Conservation (phyloP, 73 alveolate genomes). For the Breviolum minutum region DNA sequence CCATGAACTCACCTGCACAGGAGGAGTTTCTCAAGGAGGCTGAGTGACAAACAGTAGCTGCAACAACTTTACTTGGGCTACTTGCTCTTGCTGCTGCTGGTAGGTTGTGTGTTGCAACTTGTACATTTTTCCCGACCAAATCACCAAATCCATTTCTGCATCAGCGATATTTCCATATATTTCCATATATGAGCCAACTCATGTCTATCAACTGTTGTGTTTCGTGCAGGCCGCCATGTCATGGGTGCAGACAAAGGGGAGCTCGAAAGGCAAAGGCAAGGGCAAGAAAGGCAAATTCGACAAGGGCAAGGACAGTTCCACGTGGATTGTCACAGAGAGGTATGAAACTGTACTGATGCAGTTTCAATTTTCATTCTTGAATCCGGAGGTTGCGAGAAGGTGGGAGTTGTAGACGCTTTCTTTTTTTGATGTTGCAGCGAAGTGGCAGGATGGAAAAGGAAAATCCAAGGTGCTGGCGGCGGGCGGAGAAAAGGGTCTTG, state of each 20-base stretch:
- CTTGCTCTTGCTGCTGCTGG: no score
- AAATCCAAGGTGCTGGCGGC: conserved; percentile 33
- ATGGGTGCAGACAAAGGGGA: background rate
- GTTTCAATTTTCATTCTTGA: background rate
- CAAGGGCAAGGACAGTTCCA: conserved; percentile 27
- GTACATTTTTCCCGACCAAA: no score
- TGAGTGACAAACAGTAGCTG: no score
- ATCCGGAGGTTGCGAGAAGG: background rate
- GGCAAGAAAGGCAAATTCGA: conserved; percentile 8
- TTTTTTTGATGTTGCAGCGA: background rate
- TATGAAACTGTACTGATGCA: no score
- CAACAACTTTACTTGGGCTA: no score
- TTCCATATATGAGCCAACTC: no score
- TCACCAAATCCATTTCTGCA: no score
- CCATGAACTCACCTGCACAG: no score
- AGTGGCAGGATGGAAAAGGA: conserved; percentile 39
- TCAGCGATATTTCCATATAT: no score
- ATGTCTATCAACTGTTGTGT: no score
- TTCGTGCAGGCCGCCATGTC: background rate
- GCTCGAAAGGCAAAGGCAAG: conserved; percentile 65
- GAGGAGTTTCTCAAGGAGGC: no score
- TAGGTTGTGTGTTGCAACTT: no score
- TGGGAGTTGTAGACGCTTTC: background rate
- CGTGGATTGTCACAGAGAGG: background rate
- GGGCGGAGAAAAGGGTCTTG: background rate